phyloP scores from a whole-genome alignment of 495 filamentous ascomycete genomes.

The Lentithecium fluviatile region DNA sequence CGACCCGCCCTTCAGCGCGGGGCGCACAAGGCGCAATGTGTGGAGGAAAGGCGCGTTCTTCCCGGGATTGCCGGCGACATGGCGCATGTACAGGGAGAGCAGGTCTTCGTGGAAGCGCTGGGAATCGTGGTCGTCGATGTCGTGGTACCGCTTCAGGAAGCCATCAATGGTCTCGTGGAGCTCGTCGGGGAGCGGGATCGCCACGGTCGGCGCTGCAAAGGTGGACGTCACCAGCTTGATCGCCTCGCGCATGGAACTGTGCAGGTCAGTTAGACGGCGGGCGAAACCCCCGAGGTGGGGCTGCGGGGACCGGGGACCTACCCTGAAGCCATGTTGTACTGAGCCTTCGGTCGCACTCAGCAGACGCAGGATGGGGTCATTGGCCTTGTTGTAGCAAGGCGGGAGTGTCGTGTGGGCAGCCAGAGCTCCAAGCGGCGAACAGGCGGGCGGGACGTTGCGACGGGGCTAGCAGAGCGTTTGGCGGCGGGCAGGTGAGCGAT shows the following conservation, averaged over 20 bases:
- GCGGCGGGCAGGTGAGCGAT: too few relatives aligned
- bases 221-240: conserved; percentile 57
- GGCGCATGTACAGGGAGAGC: conserved; percentile 56
- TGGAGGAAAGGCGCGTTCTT: conserved; percentile 62
- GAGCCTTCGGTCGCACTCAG: too few relatives aligned
- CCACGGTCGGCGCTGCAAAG: conserved; percentile 48
- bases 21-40: conserved; percentile 58
- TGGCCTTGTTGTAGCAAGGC: too few relatives aligned
- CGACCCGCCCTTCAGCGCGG: conserved; percentile 54
- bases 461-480: too few relatives aligned
- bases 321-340: too few relatives aligned
- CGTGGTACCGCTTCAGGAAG: conserved; percentile 60
- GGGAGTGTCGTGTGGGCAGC: too few relatives aligned
- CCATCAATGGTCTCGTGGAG: conserved; percentile 55
- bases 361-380: too few relatives aligned
- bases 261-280: too few relatives aligned
- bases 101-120: conserved; percentile 68
- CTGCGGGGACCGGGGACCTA: too few relatives aligned
- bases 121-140: conserved; percentile 58
- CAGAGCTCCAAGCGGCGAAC: too few relatives aligned
- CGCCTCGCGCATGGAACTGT: conserved; percentile 65
- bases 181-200: conserved; percentile 62
- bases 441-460: too few relatives aligned
- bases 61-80: conserved; percentile 52
- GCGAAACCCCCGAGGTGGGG: too few relatives aligned